These are phyloP conservation scores for Breynia disticha DNA, from an alignment of 441 rosid species.

Conservation along the genomic window DNA sequence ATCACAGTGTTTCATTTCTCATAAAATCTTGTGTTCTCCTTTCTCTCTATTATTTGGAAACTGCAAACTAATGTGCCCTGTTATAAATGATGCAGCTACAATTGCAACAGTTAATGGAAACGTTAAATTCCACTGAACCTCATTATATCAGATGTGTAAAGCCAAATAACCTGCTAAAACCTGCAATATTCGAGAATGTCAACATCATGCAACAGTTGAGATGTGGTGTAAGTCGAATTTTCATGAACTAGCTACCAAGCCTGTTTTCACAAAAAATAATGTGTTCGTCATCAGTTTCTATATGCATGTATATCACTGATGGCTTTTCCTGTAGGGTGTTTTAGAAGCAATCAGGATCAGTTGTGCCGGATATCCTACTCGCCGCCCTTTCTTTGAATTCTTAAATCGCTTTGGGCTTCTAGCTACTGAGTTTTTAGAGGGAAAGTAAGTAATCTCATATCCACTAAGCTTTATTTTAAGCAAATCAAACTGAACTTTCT, in stretches of 20 bases:
- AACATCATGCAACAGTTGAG: conserved; percentile 97
- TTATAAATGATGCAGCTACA: conserved; percentile 63
- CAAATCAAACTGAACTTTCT: conserved; percentile 4
- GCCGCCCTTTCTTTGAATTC: conserved; percentile 86
- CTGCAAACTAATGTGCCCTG: conserved; percentile 16
- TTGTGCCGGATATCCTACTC: conserved; percentile 97
- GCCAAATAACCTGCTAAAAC: conserved; percentile 90
- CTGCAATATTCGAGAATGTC: conserved; percentile 90
- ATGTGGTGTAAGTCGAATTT: conserved; percentile 73
- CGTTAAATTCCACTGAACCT: conserved; percentile 91
- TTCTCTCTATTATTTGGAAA: conserved; percentile 8
- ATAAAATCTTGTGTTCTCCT: conserved; percentile 2
- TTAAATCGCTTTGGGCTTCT: conserved; percentile 86
- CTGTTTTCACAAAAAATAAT: neutral
- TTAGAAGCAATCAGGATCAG: conserved; percentile 98
- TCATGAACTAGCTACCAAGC: neutral
- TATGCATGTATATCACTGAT: neutral
- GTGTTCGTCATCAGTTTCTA: neutral
- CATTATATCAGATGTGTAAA: conserved; percentile 97
- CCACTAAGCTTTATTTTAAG: conserved; percentile 3
- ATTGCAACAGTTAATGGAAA: conserved; percentile 84
- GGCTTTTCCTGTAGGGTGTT: conserved; percentile 66
- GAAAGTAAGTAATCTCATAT: conserved; percentile 54
- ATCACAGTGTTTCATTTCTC: conserved; percentile 5
- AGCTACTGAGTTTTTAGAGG: conserved; percentile 57